phyloP scores from a whole-genome alignment of 140 eudicot species.

The Stevia rebaudiana region DNA sequence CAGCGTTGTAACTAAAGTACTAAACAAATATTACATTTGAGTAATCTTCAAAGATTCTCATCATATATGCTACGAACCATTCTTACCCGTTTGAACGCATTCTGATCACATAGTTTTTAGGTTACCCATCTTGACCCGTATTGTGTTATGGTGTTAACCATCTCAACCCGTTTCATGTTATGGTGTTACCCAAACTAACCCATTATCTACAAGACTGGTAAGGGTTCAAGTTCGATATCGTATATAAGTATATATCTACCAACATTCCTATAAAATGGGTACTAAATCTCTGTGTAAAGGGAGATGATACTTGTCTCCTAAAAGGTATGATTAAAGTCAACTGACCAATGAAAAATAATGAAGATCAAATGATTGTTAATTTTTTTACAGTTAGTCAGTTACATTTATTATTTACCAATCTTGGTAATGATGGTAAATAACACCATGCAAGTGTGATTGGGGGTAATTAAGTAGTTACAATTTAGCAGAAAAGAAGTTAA shows the following conservation, averaged over 20 bases:
- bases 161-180: too few relatives aligned
- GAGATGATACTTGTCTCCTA: neutral
- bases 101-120: too few relatives aligned
- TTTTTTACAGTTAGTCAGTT: neutral
- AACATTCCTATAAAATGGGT: neutral
- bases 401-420: neutral
- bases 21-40: too few relatives aligned
- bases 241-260: neutral
- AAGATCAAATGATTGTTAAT: constrained; percentile 1
- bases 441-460: neutral
- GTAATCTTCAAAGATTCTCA: too few relatives aligned
- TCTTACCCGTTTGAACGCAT: too few relatives aligned
- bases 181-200: too few relatives aligned
- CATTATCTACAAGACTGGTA: neutral
- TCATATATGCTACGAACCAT: too few relatives aligned
- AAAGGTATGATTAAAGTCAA: neutral
- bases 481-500: neutral
- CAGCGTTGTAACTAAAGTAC: too few relatives aligned
- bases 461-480: neutral
- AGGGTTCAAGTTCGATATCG: neutral
- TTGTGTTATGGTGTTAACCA: too few relatives aligned
- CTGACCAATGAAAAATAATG: neutral
- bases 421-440: neutral
- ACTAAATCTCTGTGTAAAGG: neutral
- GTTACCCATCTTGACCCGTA: too few relatives aligned